phyloP scores from a whole-genome alignment of 176 grass and related monocot species.

The Cymbopogon citratus region DNA sequence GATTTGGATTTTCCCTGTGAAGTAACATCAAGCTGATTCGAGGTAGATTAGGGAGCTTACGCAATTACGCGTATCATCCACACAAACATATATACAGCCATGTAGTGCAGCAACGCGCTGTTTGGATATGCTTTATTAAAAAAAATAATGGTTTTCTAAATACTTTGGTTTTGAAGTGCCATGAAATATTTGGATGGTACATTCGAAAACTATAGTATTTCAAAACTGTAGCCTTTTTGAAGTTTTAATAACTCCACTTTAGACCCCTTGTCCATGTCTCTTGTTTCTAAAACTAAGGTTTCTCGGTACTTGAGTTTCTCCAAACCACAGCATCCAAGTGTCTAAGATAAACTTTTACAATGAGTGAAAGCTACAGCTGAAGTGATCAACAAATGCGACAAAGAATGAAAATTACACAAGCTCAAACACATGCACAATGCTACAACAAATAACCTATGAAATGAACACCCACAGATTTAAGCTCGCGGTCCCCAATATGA shows the following conservation, averaged over 20 bases:
- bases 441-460: slow-evolving; percentile 7
- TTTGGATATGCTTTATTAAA: too few species aligned
- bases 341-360: not conserved
- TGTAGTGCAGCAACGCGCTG: not conserved
- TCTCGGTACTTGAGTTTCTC: not conserved
- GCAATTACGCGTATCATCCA: too few species aligned
- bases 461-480: not conserved
- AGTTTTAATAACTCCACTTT: not conserved
- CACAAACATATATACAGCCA: not conserved
- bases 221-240: not conserved
- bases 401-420: not conserved
- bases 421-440: not conserved
- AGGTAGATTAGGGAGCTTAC: too few species aligned
- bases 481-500: not conserved
- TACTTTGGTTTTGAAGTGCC: not conserved
- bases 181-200: not conserved
- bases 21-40: not conserved
- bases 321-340: not conserved
- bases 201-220: not conserved
- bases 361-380: not conserved
- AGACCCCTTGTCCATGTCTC: not conserved
- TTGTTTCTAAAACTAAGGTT: not conserved
- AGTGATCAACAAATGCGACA: not conserved
- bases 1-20: not conserved
- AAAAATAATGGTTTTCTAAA: not conserved